Conservation (phyloP, 495 filamentous ascomycete genomes). For the Penicillium verhagenii region DNA sequence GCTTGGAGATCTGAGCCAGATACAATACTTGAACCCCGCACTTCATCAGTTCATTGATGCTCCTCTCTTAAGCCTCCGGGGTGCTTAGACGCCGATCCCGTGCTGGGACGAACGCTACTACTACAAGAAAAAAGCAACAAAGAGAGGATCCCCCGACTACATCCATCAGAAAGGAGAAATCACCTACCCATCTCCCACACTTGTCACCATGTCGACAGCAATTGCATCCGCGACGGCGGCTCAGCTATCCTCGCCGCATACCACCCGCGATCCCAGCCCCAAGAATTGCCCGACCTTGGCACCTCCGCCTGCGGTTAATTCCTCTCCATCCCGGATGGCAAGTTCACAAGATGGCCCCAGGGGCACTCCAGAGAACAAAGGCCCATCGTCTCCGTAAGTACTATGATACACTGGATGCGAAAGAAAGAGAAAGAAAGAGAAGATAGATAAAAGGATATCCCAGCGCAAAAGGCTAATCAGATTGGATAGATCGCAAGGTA, state of each 20-base stretch:
- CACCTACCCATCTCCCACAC: neutral
- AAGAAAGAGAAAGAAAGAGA: too few species aligned
- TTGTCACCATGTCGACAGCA: conserved; percentile 48
- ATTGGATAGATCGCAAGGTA: conserved; percentile 36
- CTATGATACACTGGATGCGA: neutral
- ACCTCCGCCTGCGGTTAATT: conserved; percentile 35
- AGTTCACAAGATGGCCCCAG: conserved; percentile 41
- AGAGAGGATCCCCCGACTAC: neutral
- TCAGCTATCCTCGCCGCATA: conserved; percentile 47
- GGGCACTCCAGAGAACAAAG: conserved; percentile 51
- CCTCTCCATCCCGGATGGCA: conserved; percentile 39
- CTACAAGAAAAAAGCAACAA: neutral
- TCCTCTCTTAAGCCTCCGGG: conserved; percentile 11
- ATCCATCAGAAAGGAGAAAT: neutral
- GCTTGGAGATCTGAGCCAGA: too few species aligned
- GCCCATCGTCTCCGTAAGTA: conserved; percentile 56
- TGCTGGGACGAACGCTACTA: neutral
- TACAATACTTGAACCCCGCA: neutral
- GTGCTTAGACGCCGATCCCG: conserved; percentile 7
- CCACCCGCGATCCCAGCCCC: conserved; percentile 49
- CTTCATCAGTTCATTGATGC: conserved; percentile 11
- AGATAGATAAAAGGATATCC: neutral
- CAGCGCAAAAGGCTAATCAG: neutral
- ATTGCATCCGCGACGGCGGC: conserved; percentile 49
- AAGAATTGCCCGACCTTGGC: conserved; percentile 45